Base-by-base conservation (phyloP, 208 protist species). In the Trypanosoma rangeli region DNA sequence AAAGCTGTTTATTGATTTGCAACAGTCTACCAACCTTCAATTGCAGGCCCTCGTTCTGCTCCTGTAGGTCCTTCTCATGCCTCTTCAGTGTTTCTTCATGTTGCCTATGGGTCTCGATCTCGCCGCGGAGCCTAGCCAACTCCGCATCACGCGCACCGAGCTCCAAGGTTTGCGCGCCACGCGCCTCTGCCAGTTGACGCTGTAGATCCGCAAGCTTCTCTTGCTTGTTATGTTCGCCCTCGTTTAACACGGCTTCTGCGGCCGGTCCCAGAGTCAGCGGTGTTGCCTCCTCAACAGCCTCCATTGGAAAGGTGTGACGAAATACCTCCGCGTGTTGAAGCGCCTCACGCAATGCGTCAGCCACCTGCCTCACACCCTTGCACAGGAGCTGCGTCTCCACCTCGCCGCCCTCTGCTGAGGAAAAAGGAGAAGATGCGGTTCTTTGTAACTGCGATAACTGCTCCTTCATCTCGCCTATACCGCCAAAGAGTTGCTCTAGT, bases 1-100 rank as follows among this genome's bases (percentile, higher is more conserved):
- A 33, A 54, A 74, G 69, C 44, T 68, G 48, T 37, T 68, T 74
- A 35, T 74, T 67, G 35, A 74, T 67, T 20, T 74, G 37, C 35
- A 74, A n/a, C 37, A 74, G 59, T 39, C 61, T 46, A 16, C 2
- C 39, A 37, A 61, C 39, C 53, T 68, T 73, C 28, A 20, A 8
- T 37, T 73, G 7, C 57, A 73, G 9, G 12, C 31, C 59, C 18
- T 37, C 49, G 13, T 73, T 73, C 59, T 73, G 46, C 44, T 68
- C 39, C 35, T 61, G 20, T 3, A 74, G 31, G 24, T 74, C 69
- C 29, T 69, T 56, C 12, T 69, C 62, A 54, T n/a, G 20, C 5
- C 39, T 75, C 44, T 37, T 35, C 29, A 71, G 39, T 48, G 20
- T 1, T 48, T 74, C 69, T 60, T 76, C 73, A 24, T 68, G 69